Evolutionary conservation across 106 monocot species (phyloP), one percentile per base, ranked within the genome.

Genomic region (Cymbidium sinense): DNA sequence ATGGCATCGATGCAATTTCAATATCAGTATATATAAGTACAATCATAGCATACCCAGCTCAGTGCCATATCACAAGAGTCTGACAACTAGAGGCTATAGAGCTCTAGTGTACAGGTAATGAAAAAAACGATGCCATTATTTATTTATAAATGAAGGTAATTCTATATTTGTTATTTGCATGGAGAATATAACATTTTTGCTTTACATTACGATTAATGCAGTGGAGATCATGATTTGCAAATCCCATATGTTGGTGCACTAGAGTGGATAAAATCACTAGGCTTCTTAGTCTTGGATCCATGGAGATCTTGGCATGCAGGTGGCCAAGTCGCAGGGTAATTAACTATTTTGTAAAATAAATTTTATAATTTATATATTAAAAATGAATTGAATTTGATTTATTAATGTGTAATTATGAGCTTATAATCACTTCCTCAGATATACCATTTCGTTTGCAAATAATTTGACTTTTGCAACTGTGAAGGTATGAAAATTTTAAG

Each of bases 381-480:
- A 37, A 10, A 58, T 21, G 25, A 61, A 17, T 21, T 27, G 33
- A 23, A 21, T n/a, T 47, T 0, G 9, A 0, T 9, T 34, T 69
- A 35, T 7, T 19, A 21, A 52, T 20, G 5, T 30, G 28, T 36
- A 52, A 76, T 12, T 25, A 29, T 39, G 76, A 21, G 1, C 64
- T 30, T 67, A 6, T 70, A 28, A 11, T 39, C 4, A 61, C 0
- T 58, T 79, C 28, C 55, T 37, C 78, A 90, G 93, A 65, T 93
- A 75, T 36, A 85, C 88, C 18, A 86, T 77, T 5, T 77, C 62
- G 13, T 93, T 84, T 41, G 55, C 81, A 33, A 88, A 93, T 37
- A 86, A 93, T 36, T 41, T 93, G 47, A 93, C 93, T 51, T 93
- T 88, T 84, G 84, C 86, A 5, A 93, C 89, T 2, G 76, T 87